Base-by-base conservation (phyloP, 1,284 basidiomycete species). In the Schizophyllum amplum region DNA sequence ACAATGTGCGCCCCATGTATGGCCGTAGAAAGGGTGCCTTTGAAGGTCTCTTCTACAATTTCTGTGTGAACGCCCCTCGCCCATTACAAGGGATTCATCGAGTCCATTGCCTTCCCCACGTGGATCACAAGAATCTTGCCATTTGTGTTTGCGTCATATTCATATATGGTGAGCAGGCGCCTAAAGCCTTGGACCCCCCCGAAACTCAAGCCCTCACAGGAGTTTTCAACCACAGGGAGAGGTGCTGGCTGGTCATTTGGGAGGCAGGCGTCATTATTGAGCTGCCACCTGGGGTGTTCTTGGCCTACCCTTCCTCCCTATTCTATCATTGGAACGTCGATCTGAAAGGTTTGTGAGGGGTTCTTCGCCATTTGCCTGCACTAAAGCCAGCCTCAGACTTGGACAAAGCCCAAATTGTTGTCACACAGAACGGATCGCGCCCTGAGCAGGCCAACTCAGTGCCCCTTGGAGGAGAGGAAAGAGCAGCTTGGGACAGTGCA, bases 291-390 rank as follows among this genome's bases (percentile, higher is more conserved):
- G 65, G 67, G 60, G 63, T 66, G 0, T 52, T 66, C 11, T 25
- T 62, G 0, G 26, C 63, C 5, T 70, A 70, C 51, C 67, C 67
- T 1, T 71, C 69, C 15, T 65, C 67, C 0, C 58, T 71, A 0
- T 62, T 71, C 5, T 66, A 55, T 52, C 69, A 71, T 52, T 71
- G 69, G 57, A 71, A 70, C 54, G 48, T 71, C 1, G 68, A 71
- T 53, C 26, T 70, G 68, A 65, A 46, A 55, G 64, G 50, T 22
- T 55, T 2, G 24, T 22, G 49, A 60, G 54, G 33, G n/a, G 42
- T 46, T 46, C 11, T 46, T 46, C 11, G 42, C 42, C 47, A 17
- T 46, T n/a, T 17, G 15, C 22, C n/a, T n/a, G n/a, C 26, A 57
- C 54, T 26, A 22, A 13, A 27, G 5, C 15, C 42, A 9, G 24